Conservation (phyloP, 345 rosid species). For the Toxicodendron radicans region DNA sequence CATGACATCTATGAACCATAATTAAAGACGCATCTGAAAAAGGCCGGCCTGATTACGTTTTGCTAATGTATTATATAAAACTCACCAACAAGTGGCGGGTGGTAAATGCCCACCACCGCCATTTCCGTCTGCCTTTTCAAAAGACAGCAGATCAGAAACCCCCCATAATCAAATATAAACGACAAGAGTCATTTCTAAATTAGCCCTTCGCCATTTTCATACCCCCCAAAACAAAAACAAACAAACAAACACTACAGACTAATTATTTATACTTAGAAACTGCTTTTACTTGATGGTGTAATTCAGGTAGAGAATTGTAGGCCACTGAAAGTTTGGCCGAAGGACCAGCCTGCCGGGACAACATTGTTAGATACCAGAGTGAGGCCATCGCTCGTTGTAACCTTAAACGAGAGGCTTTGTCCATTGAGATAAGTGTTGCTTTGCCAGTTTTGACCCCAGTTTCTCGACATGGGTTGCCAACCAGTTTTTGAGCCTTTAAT, state of each 20-base stretch:
- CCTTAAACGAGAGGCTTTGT: slow-evolving; percentile 54
- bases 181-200: slow-evolving; percentile 16
- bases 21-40: not conserved
- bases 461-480: slow-evolving; percentile 59
- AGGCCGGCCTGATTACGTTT: not conserved
- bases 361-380: slow-evolving; percentile 39
- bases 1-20: not conserved
- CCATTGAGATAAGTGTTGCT: slow-evolving; percentile 44
- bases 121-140: slow-evolving; percentile 20
- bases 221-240: not conserved
- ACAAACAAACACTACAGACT: not conserved
- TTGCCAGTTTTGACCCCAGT: slow-evolving; percentile 75
- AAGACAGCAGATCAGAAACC: slow-evolving; percentile 13
- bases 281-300: no score
- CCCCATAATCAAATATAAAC: not conserved
- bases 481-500: slow-evolving; percentile 52
- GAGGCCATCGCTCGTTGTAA: slow-evolving; percentile 48
- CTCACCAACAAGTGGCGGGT: slow-evolving; percentile 6
- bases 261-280: not conserved
- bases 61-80: not conserved
- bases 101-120: slow-evolving; percentile 21
- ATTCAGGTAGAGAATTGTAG: slow-evolving; percentile 34
- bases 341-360: slow-evolving; percentile 51
- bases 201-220: slow-evolving; percentile 3
- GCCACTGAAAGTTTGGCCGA: slow-evolving; percentile 54